These are phyloP conservation scores for Tuber umbilicatum DNA, from an alignment of 495 filamentous ascomycete genomes.

Conservation along the genomic window DNA sequence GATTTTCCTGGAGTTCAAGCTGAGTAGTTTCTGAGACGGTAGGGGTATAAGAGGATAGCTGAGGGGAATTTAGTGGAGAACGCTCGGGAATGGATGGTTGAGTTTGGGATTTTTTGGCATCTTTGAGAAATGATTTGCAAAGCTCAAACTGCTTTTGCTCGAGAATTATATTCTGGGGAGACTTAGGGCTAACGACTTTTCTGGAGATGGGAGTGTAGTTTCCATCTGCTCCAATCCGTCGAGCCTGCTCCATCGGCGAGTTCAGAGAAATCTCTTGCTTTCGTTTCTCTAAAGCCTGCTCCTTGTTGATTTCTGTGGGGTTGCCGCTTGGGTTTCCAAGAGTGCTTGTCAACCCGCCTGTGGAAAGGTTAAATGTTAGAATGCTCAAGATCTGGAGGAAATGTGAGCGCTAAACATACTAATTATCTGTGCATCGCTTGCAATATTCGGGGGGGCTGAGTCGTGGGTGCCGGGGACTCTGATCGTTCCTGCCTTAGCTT, in stretches of 20 bases:
- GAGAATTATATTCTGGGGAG: neutral
- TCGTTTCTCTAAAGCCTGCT: neutral
- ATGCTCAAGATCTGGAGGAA: neutral
- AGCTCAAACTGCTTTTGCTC: conserved; percentile 1
- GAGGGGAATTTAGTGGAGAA: neutral
- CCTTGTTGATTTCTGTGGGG: neutral
- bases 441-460: neutral
- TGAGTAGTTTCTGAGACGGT: neutral
- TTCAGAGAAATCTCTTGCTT: neutral
- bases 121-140: neutral
- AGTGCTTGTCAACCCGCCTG: neutral
- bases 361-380: neutral
- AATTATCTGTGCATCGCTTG: neutral
- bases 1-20: neutral
- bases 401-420: neutral
- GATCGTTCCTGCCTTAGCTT: neutral
- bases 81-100: neutral
- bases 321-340: neutral
- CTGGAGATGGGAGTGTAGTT: neutral
- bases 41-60: neutral
- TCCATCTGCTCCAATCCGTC: neutral
- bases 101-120: neutral
- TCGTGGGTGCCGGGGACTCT: neutral
- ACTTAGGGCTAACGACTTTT: neutral
- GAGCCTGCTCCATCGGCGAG: neutral